Evolutionary conservation across 768 basidiomycete genomes (phyloP), one percentile per base, ranked within the genome.

Genomic region (Ephemerocybe angulata): DNA sequence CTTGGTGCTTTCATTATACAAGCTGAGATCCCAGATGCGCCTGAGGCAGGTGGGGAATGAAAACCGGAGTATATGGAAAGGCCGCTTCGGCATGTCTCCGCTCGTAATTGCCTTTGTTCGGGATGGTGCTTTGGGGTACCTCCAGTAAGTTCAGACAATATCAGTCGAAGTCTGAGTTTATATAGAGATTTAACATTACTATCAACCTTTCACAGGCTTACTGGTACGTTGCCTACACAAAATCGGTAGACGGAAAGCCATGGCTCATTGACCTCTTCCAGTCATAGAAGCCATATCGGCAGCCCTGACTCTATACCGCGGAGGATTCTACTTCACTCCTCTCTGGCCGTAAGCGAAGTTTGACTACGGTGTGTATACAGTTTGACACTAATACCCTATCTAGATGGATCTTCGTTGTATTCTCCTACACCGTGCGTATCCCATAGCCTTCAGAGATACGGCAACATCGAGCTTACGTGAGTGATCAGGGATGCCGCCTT

Each of bases 401-500:
- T 13, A 42, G 40, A 7, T 42, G 40, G 40, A 42, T 42, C 8
- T 42, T 10, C 19, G 40, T 10, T 19, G 40, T 42, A 21, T 42
- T 21, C 6, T 42, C 13, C 40, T 42, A 42, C 22, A 21, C 40
- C 13, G 40, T 42, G 19, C 40, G 40, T 42, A 7, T 19, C 6
- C 22, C 40, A 6, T 10, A 21, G 11, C 7, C 22, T 10, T 42
- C 19, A 42, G 13, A 21, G 13, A 21, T 13, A 19, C 6, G 13
- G 6, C 19, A 10, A 10, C 6, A 42, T n/a, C n/a, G n/a, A n/a
- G n/a, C 40, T 42, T 21, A 42, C 17, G 13, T 7, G 40, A 10
- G 13, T 42, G 7, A 30, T 3, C 21, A 50, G 56, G 56, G 56
- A 15, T 52, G 50, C 2, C 56, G 56, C 15, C 27, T 57, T 19